Conservation (phyloP, 78 protist genomes). For the Dictyostelium intermedium region DNA sequence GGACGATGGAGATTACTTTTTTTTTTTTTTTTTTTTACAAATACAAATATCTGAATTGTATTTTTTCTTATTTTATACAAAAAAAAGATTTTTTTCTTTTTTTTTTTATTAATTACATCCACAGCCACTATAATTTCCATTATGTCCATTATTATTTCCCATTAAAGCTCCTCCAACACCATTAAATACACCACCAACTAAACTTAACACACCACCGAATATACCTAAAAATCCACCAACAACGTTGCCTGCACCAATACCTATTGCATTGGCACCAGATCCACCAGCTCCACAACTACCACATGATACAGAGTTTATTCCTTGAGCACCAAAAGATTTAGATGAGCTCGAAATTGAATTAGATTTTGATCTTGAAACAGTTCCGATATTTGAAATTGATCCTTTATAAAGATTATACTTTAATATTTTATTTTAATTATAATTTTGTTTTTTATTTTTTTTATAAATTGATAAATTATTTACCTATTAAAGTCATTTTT, state of each 20-base stretch:
- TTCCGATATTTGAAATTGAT: not conserved
- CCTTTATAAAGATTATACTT: not conserved
- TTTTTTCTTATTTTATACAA: too few relatives aligned
- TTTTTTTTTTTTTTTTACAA: too few relatives aligned
- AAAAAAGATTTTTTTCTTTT: too few relatives aligned
- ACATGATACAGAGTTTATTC: not conserved
- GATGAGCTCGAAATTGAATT: not conserved
- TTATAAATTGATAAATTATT: not conserved
- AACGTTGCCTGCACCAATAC: not conserved
- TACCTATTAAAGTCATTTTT: not conserved
- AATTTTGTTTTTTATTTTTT: not conserved
- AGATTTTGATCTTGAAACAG: not conserved
- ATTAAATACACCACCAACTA: not conserved
- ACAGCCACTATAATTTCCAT: not conserved
- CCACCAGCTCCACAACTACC: not conserved
- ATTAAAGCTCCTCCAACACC: too few relatives aligned
- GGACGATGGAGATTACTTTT: too few relatives aligned
- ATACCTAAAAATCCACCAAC: not conserved
- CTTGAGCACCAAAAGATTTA: not conserved
- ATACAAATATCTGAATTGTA: too few relatives aligned
- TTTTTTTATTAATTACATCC: not conserved
- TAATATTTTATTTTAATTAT: not conserved
- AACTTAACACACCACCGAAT: not conserved
- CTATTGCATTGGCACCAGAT: not conserved
- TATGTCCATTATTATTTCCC: too few relatives aligned